phyloP scores from a whole-genome alignment of 2,329 filamentous ascomycete genomes.

The Colletotrichum melonis region DNA sequence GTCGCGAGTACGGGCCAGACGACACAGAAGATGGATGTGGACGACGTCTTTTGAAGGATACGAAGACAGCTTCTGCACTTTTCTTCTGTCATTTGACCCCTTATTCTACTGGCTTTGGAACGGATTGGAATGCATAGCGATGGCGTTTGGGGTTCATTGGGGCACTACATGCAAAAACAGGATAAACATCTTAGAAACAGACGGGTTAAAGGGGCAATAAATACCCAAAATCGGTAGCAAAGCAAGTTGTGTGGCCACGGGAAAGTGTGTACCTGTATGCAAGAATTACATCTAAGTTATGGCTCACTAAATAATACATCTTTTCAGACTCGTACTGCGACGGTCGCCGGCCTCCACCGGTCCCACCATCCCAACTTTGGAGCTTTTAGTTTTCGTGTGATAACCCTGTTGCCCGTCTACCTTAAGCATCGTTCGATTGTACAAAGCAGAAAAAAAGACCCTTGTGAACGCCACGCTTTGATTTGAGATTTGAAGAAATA shows the following conservation, averaged over 20 bases:
- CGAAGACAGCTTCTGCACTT: neutral
- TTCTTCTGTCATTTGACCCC: neutral
- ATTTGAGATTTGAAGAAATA: constrained; percentile 40
- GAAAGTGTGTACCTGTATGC: constrained; percentile 9
- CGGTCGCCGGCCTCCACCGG: neutral
- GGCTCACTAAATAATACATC: constrained; percentile 35
- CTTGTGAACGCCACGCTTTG: constrained; percentile 48
- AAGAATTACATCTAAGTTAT: constrained; percentile 35
- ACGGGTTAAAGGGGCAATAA: neutral
- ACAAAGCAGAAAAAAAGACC: constrained; percentile 33
- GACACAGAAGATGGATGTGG: constrained; percentile 59
- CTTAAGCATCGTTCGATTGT: constrained; percentile 33
- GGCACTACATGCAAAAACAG: neutral
- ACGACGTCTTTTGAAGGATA: constrained; percentile 45
- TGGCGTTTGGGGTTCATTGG: constrained; percentile 41
- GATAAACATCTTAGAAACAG: neutral
- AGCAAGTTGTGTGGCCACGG: neutral
- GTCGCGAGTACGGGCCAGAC: constrained; percentile 45
- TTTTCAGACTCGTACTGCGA: constrained; percentile 16
- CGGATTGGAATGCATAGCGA: constrained; percentile 38
- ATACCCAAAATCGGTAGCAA: neutral
- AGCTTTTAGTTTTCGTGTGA: constrained; percentile 24
- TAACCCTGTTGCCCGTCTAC: constrained; percentile 39
- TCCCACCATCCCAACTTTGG: neutral
- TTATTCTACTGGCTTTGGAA: constrained; percentile 12